phyloP scores from a whole-genome alignment of 345 rosid genomes.

The Moricandia moricandioides region DNA sequence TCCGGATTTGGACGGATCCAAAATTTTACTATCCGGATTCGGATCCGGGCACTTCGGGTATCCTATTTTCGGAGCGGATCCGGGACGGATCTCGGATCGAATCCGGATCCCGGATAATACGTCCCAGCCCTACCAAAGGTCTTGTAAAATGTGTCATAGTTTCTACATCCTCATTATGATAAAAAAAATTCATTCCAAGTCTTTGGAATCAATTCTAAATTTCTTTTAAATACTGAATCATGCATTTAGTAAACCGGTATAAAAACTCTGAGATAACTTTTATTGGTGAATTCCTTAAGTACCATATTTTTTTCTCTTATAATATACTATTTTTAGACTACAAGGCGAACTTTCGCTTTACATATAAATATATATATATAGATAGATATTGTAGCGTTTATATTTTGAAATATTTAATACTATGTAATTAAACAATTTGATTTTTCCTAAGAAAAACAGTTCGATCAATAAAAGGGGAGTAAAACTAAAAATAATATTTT shows the following conservation, averaged over 20 bases:
- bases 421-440: no score
- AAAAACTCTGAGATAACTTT: neutral
- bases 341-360: neutral
- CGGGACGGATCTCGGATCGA: no score
- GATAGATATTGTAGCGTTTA: neutral
- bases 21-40: no score
- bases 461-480: neutral
- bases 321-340: neutral
- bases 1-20: no score
- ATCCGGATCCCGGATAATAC: no score
- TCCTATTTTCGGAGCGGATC: no score
- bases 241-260: neutral
- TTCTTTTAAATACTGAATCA: neutral
- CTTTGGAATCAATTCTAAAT: neutral
- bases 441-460: no score
- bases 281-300: neutral
- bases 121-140: neutral
- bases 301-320: neutral
- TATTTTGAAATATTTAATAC: neutral
- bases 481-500: neutral
- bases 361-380: neutral
- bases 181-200: neutral
- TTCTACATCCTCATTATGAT: neutral
- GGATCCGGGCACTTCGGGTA: no score
- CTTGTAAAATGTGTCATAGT: neutral